Percentiles rank a stretch among this genome's conserved stretches.
phyloP scores from a whole-genome alignment of 129 eudicot species.

The Flaveria sonorensis region DNA sequence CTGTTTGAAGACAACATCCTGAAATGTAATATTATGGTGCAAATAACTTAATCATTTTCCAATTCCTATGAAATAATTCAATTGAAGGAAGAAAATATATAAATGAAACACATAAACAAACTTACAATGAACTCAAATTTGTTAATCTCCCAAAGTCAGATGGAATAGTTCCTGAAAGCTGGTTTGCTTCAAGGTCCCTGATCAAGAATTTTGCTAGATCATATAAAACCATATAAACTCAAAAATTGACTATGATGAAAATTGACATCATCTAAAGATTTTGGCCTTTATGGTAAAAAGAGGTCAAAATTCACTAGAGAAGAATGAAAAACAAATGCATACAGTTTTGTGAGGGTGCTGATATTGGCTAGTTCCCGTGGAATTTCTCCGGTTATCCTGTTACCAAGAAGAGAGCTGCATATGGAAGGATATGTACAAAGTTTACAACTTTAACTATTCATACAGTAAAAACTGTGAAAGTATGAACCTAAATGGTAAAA shows the following conservation, averaged over 20 bases:
- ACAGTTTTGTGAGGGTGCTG: constrained; percentile 69
- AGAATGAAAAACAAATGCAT: constrained; percentile 32
- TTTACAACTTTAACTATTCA: constrained; percentile 18
- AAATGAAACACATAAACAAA: not conserved
- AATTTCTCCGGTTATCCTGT: constrained; percentile 69
- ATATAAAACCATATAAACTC: not conserved
- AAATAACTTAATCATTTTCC: not conserved
- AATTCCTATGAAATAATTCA: not conserved
- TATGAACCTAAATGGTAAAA: not conserved
- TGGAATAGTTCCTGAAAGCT: constrained; percentile 68
- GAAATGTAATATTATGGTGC: constrained; percentile 22
- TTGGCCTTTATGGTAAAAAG: constrained; percentile 14
- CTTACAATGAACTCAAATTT: constrained; percentile 64
- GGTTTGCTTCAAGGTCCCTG: constrained; percentile 83
- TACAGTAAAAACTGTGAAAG: not conserved
- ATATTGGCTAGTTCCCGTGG: constrained; percentile 67
- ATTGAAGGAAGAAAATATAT: not conserved
- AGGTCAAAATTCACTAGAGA: constrained; percentile 7
- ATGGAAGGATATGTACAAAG: not conserved
- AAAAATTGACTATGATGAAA: not conserved
- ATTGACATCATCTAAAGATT: not conserved
- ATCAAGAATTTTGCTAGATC: constrained; percentile 17
- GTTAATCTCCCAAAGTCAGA: constrained; percentile 58
- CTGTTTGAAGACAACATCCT: constrained; percentile 84
- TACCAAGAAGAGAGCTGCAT: constrained; percentile 78